A percentile compares a stretch with the other conserved stretches of the same genome.
phyloP scores from a whole-genome alignment of 768 basidiomycete genomes.

The Trametes villosa region DNA sequence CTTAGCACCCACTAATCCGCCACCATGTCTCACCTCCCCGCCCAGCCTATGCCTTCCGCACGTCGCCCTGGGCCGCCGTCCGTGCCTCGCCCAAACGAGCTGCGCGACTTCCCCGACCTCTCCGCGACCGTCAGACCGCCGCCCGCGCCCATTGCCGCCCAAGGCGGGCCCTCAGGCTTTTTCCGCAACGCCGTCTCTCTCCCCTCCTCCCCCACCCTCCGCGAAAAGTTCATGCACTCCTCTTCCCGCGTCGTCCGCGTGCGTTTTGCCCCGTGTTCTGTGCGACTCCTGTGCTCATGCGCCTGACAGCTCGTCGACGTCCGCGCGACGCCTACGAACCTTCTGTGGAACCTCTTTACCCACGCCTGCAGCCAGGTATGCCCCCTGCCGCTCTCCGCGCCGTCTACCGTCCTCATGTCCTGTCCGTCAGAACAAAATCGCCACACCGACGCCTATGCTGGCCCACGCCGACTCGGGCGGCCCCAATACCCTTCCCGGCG shows the following conservation, averaged over 20 bases:
- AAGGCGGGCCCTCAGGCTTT: not conserved
- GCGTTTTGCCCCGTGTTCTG: not conserved
- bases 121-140: constrained; percentile 13
- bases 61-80: not conserved
- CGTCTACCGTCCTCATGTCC: not conserved
- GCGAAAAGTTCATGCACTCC: constrained; percentile 11
- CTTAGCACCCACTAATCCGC: not conserved
- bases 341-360: constrained; percentile 21
- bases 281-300: not conserved
- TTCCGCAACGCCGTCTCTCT: constrained; percentile 18
- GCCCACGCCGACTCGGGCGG: not conserved
- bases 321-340: constrained; percentile 16
- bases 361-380: constrained; percentile 19
- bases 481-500: not conserved
- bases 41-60: constrained; percentile 6
- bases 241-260: constrained; percentile 18
- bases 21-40: constrained; percentile 9
- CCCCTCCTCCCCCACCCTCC: constrained; percentile 13
- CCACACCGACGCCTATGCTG: constrained; percentile 8
- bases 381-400: not conserved
- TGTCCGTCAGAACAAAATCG: constrained; percentile 7
- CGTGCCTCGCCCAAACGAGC: constrained; percentile 4
- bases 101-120: constrained; percentile 13
- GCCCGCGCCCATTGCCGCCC: constrained; percentile 14
- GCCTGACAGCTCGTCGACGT: constrained; percentile 16